Conservation (phyloP, 2,329 filamentous ascomycete genomes). For the Phaeosphaeriaceae sp. region DNA sequence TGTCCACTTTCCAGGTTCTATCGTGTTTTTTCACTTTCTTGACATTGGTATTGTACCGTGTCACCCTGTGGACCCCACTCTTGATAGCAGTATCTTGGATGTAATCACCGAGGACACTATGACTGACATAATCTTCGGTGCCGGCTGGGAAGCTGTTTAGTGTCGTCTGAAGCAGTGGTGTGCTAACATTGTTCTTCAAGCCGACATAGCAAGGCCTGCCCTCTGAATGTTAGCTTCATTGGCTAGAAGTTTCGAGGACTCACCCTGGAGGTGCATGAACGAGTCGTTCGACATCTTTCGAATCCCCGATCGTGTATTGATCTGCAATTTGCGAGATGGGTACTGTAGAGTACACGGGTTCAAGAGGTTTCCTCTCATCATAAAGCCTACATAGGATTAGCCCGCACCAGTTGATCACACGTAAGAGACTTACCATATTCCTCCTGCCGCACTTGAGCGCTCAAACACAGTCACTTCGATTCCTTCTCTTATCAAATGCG, state of each 20-base stretch:
- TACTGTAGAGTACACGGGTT: conserved; percentile 56
- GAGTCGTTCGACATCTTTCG: conserved; percentile 25
- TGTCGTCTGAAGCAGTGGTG: conserved; percentile 58
- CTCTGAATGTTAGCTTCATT: conserved; percentile 6
- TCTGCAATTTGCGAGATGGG: conserved; percentile 25
- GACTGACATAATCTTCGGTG: conserved; percentile 67
- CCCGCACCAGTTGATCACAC: background rate
- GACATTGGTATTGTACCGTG: conserved; percentile 68
- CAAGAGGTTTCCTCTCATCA: conserved; percentile 58
- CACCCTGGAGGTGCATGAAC: conserved; percentile 62
- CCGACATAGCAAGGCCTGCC: conserved; percentile 61
- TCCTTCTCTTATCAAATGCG: conserved; percentile 43
- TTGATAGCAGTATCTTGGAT: conserved; percentile 65
- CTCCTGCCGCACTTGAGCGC: conserved; percentile 60
- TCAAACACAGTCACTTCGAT: conserved; percentile 64
- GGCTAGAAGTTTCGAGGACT: background rate
- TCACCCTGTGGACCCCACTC: conserved; percentile 60
- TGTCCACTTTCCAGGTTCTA: conserved; percentile 61
- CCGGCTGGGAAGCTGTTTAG: conserved; percentile 65
- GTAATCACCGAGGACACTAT: conserved; percentile 65
- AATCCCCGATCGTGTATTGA: conserved; percentile 22
- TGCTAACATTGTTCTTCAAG: conserved; percentile 63
- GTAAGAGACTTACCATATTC: conserved; percentile 59
- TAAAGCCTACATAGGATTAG: conserved; percentile 50
- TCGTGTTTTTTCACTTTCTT: conserved; percentile 58